A percentile compares a stretch with the other conserved stretches of the same genome.
Conservation (phyloP, 2,329 filamentous ascomycete species). For the Aspergillus cejpii region DNA sequence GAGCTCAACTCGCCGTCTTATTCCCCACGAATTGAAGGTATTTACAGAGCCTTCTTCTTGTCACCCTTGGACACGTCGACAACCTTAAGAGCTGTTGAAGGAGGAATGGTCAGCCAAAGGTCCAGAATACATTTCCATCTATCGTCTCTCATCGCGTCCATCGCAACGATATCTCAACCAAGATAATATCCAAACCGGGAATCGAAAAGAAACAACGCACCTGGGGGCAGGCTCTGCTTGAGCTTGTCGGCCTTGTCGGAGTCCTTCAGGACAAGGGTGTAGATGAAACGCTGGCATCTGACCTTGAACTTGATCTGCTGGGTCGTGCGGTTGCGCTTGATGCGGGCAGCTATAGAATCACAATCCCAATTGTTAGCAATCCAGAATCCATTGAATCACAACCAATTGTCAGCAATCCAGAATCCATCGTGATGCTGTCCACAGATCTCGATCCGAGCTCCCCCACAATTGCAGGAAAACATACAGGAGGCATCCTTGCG, state of each 20-base stretch:
- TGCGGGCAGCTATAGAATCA: slow-evolving; percentile 64
- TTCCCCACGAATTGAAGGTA: slow-evolving; percentile 21
- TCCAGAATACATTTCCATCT: background rate
- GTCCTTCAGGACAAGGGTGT: slow-evolving; percentile 98
- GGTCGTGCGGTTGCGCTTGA: slow-evolving; percentile 91
- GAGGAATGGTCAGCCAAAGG: slow-evolving; percentile 18
- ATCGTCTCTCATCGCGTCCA: background rate
- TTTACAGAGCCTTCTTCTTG: slow-evolving; percentile 44
- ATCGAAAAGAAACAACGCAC: slow-evolving; percentile 54
- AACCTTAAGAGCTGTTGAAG: slow-evolving; percentile 38
- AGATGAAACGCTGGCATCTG: slow-evolving; percentile 91
- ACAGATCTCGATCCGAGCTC: slow-evolving; percentile 4
- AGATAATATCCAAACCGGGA: background rate
- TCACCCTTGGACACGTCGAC: slow-evolving; percentile 41
- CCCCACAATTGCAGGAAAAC: slow-evolving; percentile 40
- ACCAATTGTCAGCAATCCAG: slow-evolving; percentile 14
- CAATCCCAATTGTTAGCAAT: slow-evolving; percentile 16
- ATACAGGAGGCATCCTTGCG: slow-evolving; percentile 98
- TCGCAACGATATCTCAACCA: background rate
- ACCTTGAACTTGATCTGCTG: slow-evolving; percentile 99
- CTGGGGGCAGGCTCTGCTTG: slow-evolving; percentile 95
- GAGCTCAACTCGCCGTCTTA: slow-evolving; percentile 19
- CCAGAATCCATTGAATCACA: no score
- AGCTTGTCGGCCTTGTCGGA: slow-evolving; percentile 99
- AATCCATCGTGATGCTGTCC: slow-evolving; percentile 2